These are phyloP conservation scores for Xylaria castorea DNA, from an alignment of 495 filamentous ascomycete species.

Conservation along the genomic window DNA sequence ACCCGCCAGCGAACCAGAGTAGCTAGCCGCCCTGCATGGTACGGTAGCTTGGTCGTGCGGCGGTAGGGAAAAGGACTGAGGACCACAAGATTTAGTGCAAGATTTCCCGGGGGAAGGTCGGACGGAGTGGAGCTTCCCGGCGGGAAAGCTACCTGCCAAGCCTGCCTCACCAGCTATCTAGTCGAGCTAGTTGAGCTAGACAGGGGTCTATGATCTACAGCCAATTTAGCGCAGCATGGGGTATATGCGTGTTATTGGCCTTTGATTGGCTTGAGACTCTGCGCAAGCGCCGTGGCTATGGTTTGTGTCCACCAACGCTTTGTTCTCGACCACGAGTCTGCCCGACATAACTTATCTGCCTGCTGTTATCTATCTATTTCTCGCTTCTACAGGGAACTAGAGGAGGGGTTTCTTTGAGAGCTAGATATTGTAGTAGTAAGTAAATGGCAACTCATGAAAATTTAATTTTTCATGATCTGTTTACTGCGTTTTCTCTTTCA, in stretches of 20 bases:
- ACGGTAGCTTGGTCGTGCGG: background rate
- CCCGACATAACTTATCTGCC: background rate
- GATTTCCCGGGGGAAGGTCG: slow-evolving; percentile 1
- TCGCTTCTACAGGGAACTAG: background rate
- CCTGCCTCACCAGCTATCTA: background rate
- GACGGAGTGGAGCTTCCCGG: slow-evolving; percentile 17
- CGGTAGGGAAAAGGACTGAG: slow-evolving; percentile 9
- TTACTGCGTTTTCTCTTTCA: background rate
- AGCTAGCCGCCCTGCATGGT: slow-evolving; percentile 11
- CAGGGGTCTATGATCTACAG: slow-evolving; percentile 23
- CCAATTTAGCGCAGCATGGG: slow-evolving; percentile 23
- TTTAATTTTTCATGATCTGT: no score
- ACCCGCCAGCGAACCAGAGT: background rate
- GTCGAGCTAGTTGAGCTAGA: slow-evolving; percentile 2
- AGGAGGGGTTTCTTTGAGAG: background rate
- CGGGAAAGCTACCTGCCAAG: slow-evolving; percentile 16
- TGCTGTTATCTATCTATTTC: background rate
- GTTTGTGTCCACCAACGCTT: background rate
- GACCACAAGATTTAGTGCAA: slow-evolving; percentile 15
- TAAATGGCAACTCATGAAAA: background rate
- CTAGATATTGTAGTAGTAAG: background rate
- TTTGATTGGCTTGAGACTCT: slow-evolving; percentile 18
- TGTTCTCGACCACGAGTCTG: background rate
- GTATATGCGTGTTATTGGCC: background rate
- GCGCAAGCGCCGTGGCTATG: slow-evolving; percentile 30